Evolutionary conservation across 2,329 filamentous ascomycete species (phyloP), one percentile per base, ranked within the genome.

Genomic region (Trichoderma sp.): DNA sequence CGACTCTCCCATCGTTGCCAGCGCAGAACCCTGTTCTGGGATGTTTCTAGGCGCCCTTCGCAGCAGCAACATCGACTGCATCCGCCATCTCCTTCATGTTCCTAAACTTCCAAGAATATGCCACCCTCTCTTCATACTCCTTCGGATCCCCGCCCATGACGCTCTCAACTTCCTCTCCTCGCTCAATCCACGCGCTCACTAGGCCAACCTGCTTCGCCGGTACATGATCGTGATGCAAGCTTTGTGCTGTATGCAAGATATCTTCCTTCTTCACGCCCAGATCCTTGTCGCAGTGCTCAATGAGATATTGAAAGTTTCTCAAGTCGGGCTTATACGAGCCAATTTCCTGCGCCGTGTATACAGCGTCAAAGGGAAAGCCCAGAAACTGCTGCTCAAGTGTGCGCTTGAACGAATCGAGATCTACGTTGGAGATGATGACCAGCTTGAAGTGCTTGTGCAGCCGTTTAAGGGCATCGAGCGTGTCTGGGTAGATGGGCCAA

Each of bases 291-390:
- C 87, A 84, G 40, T 84, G 81, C 16, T 78, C 76, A 16, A 92
- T 80, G 78, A 93, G 80, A 75, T 91, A 90, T 68, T 86, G 82
- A 72, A 94, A 94, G 74, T 92, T 93, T 33, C 77, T 76, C 47
- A 79, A 76, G 71, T 86, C 80, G 0, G 92, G 92, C 81, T 94
- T 94, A 77, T 93, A 94, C 7, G 82, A 84, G 1, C 91, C 90
- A 65, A 93, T 87, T 56, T 91, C 86, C 78, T 93, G 83, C 1
- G 91, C 91, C 2, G 90, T 92, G 77, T 91, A 88, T 29, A 92
- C 81, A 14, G 85, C 84, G 73, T 91, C 89, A 74, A 93, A 84
- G 10, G 58, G 60, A 3, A 86, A 82, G 0, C 83, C 85, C 21
- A 80, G 76, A 14, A 92, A 79, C 31, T 77, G 78, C 21, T 71